phyloP scores from a whole-genome alignment of 192 early-diverging fungal species.

The Tieghemiomyces parasiticus region DNA sequence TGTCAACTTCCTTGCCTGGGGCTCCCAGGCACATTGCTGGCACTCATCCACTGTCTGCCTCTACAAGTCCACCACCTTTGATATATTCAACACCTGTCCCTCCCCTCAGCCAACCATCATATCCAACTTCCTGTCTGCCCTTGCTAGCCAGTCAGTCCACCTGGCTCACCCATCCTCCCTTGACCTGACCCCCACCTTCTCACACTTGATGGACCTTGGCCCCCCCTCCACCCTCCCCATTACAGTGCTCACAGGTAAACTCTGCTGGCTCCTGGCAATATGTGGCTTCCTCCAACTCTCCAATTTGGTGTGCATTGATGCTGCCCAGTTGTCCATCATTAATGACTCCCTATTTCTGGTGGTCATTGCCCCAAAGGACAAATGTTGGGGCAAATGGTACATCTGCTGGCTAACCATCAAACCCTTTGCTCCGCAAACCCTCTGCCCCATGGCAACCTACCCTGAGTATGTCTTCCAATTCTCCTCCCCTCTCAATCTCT shows the following conservation, averaged over 20 bases:
- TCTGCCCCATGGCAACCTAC: neutral
- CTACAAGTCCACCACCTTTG: neutral
- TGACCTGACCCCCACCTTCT: neutral
- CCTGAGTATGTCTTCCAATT: neutral
- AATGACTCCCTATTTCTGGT: neutral
- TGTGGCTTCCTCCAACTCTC: neutral
- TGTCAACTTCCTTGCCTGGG: neutral
- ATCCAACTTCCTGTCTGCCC: neutral
- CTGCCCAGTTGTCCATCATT: neutral
- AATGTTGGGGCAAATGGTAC: neutral
- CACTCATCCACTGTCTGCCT: neutral
- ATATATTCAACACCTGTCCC: neutral
- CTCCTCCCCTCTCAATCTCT: neutral
- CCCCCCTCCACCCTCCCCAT: neutral
- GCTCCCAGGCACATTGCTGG: neutral
- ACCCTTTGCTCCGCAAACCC: neutral
- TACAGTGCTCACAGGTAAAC: neutral
- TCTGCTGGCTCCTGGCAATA: neutral
- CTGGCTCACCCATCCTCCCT: neutral
- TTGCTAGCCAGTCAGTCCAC: neutral
- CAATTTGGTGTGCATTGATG: neutral
- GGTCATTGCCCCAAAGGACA: neutral
- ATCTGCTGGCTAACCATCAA: neutral
- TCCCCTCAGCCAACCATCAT: neutral
- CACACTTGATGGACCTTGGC: neutral